Evolutionary conservation across 768 basidiomycete species (phyloP).

Genomic region (Lentinus tigrinus): DNA sequence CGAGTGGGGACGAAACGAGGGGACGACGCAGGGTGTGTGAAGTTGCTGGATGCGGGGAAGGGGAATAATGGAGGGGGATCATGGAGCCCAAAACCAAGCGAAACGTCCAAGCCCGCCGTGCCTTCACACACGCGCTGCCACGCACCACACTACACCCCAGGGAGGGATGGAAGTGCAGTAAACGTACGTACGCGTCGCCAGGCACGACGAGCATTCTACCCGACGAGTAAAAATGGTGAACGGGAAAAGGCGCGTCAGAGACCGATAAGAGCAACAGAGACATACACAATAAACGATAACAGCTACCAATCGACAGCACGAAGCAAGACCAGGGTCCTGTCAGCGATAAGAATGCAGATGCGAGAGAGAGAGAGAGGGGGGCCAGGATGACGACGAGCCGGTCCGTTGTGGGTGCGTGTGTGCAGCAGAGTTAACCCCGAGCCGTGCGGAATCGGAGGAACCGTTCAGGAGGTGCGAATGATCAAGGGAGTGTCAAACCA

Average conservation of each 20-base stretch:
- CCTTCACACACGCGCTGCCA: neutral
- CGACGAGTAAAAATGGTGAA: neutral
- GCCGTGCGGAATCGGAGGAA: conserved; percentile 6
- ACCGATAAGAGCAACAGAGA: conserved; percentile 2
- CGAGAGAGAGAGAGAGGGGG: conserved; percentile 4
- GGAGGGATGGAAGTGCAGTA: too few species aligned
- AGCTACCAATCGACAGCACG: conserved; percentile 8
- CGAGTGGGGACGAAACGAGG: conserved; percentile 10
- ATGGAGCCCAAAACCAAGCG: neutral
- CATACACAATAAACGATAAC: conserved; percentile 18
- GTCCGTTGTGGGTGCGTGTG: conserved; percentile 10
- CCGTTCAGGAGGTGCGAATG: neutral
- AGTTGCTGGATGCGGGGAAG: neutral
- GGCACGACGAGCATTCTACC: conserved; percentile 2
- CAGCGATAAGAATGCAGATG: conserved; percentile 10
- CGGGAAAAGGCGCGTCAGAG: conserved; percentile 7
- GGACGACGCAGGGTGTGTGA: conserved; percentile 8
- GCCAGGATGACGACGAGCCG: too few species aligned
- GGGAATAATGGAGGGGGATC: neutral
- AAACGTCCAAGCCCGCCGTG: conserved; percentile 2
- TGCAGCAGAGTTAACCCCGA: conserved; percentile 4
- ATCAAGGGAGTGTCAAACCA: neutral
- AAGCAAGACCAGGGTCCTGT: neutral
- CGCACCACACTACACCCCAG: neutral
- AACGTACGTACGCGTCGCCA: neutral